phyloP scores from a whole-genome alignment of 495 filamentous ascomycete species.

The Penicillium alfredii region DNA sequence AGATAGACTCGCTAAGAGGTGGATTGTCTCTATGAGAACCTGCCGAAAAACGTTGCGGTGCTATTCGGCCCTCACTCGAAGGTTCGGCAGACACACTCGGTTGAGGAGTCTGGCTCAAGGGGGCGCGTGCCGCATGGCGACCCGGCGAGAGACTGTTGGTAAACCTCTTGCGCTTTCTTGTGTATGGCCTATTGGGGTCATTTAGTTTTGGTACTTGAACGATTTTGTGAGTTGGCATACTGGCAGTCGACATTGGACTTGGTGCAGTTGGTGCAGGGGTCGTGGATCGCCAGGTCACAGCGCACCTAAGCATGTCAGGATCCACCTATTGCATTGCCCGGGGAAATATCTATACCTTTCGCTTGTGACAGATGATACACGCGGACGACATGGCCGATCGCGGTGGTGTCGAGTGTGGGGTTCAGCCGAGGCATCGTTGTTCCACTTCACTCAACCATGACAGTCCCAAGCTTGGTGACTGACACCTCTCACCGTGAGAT shows the following conservation, averaged over 20 bases:
- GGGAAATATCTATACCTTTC: slow-evolving; percentile 14
- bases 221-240: slow-evolving; percentile 9
- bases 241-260: slow-evolving; percentile 25
- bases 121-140: slow-evolving; percentile 8
- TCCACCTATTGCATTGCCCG: neutral
- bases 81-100: slow-evolving; percentile 16
- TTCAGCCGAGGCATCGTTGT: slow-evolving; percentile 15
- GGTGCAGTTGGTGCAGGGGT: slow-evolving; percentile 26
- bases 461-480: neutral
- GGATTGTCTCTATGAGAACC: slow-evolving; percentile 5
- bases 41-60: slow-evolving; percentile 2
- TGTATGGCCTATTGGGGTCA: slow-evolving; percentile 15
- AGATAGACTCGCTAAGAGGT: neutral
- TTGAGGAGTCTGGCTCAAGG: slow-evolving; percentile 12
- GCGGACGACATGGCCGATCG: slow-evolving; percentile 21
- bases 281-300: slow-evolving; percentile 25
- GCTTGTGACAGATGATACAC: slow-evolving; percentile 28
- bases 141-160: slow-evolving; percentile 26
- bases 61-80: slow-evolving; percentile 6
- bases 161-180: slow-evolving; percentile 25
- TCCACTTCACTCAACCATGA: too few relatives aligned
- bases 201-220: neutral
- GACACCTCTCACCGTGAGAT: slow-evolving; percentile 29
- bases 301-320: slow-evolving; percentile 19
- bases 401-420: slow-evolving; percentile 13